Evolutionary conservation across 2,329 filamentous ascomycete genomes (phyloP), one percentile per base, ranked within the genome.

Genomic region (Penicillium sp.): DNA sequence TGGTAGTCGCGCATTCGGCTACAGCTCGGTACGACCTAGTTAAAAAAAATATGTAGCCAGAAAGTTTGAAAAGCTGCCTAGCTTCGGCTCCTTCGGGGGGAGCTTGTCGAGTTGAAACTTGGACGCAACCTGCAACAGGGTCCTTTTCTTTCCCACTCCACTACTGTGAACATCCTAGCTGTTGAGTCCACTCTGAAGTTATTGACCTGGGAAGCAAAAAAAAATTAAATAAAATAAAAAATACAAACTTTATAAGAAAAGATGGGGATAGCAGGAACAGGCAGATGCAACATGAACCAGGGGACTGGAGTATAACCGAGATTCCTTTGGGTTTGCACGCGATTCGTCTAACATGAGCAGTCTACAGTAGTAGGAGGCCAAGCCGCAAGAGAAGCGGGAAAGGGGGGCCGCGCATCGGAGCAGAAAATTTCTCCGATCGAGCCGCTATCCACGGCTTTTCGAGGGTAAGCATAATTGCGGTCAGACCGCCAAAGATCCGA

Each of bases 381-480:
- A 14, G 35, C 35, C 33, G 30, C 10, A 19, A 51, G 45, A 28
- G 46, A 22, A n/a, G 40, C 54, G 19, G 38, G 55, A 35, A 45
- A 30, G 53, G 19, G 30, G 43, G 30, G 53, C 19, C 19, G 19
- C 40, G 22, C 26, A 65, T 67, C 57, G 63, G 59, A 62, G 59
- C 22, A 53, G 37, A 11, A 60, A 58, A 64, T 59, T 55, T 59
- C 33, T 64, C 59, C 62, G 64, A 61, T 52, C 54, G 40, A 55
- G 42, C 43, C 40, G 40, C 53, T 10, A 37, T 46, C 37, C 19
- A 38, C 51, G 37, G 33, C 51, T 52, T 52, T 40, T 43, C 26
- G 14, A 52, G 45, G 28, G 58, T 59, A 63, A 60, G 61, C 58
- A 60, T 60, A 58, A 58, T 45, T 63, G 58, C 33, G 55, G 52